A percentile compares a stretch with the other conserved stretches of the same genome.
Evolutionary conservation across 768 basidiomycete species (phyloP).

Genomic region (Strobilomyces confusus): DNA sequence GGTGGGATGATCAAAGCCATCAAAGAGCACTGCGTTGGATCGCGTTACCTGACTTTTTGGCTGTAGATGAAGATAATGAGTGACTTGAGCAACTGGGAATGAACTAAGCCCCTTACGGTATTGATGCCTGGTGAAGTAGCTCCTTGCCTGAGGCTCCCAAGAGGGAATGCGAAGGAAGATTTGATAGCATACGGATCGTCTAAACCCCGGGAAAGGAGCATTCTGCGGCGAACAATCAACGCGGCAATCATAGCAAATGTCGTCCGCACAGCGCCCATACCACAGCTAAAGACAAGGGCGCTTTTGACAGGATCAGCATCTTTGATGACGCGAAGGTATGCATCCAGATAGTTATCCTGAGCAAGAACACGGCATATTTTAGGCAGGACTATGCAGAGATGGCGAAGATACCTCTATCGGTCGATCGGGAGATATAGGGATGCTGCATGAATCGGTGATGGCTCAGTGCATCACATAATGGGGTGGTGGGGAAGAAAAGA

Average conservation of each 20-base stretch:
- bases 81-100: neutral
- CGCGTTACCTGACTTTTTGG: conserved; percentile 29
- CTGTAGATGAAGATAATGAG: conserved; percentile 12
- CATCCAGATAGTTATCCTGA: conserved; percentile 93
- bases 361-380: neutral
- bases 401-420: conserved; percentile 69
- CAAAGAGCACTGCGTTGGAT: neutral
- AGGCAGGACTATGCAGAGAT: neutral
- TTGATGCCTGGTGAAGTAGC: conserved; percentile 37
- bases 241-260: conserved; percentile 98
- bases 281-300: conserved; percentile 90
- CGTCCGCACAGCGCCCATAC: conserved; percentile 94
- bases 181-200: conserved; percentile 73
- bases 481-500: conserved; percentile 2
- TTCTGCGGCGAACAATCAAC: conserved; percentile 76
- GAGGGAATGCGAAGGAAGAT: conserved; percentile 14
- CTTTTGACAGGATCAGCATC: conserved; percentile 75
- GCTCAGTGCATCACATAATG: conserved; percentile 11
- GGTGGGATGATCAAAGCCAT: conserved; percentile 8
- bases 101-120: conserved; percentile 39
- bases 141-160: conserved; percentile 13
- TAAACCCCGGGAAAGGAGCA: conserved; percentile 56
- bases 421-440: conserved; percentile 91
- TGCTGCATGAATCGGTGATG: conserved; percentile 40
- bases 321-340: conserved; percentile 80